Evolutionary conservation across 306 rosid genomes (phyloP).

Genomic region (Clitoria ternatea): DNA sequence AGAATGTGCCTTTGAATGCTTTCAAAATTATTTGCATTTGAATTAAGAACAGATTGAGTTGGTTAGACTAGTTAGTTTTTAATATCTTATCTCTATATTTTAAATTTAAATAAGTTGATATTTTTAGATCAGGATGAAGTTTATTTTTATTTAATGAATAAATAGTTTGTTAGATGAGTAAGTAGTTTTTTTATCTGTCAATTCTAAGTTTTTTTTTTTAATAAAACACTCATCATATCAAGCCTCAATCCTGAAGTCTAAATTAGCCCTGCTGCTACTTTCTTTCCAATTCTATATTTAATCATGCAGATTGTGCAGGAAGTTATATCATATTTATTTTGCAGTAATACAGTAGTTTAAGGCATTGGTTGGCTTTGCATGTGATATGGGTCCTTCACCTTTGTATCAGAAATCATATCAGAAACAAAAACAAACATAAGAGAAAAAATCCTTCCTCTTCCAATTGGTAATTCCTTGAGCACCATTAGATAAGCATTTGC

Average conservation of each 20-base stretch:
- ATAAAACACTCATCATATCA: not conserved
- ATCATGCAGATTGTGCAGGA: constrained; percentile 6
- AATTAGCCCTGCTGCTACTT: not conserved
- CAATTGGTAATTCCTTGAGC: not conserved
- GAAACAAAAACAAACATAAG: constrained; percentile 8
- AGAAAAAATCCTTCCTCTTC: not conserved
- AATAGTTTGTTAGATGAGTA: no score
- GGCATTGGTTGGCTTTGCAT: constrained; percentile 14
- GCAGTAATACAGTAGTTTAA: constrained; percentile 10
- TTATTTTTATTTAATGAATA: no score
- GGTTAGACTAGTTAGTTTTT: no score
- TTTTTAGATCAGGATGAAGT: no score
- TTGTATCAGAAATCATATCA: constrained; percentile 21
- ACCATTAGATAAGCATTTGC: constrained; percentile 11
- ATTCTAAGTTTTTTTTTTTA: no score
- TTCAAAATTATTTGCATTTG: no score
- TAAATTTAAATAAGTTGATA: no score
- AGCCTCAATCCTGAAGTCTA: not conserved
- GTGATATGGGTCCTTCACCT: constrained; percentile 29
- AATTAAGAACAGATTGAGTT: no score
- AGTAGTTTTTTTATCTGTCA: no score
- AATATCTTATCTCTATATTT: no score
- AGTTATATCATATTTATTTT: not conserved
- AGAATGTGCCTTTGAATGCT: no score
- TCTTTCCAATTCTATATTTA: not conserved